Conservation (phyloP, 352 stramenopile genomes). For the Pythium rhizo-oryzae region DNA sequence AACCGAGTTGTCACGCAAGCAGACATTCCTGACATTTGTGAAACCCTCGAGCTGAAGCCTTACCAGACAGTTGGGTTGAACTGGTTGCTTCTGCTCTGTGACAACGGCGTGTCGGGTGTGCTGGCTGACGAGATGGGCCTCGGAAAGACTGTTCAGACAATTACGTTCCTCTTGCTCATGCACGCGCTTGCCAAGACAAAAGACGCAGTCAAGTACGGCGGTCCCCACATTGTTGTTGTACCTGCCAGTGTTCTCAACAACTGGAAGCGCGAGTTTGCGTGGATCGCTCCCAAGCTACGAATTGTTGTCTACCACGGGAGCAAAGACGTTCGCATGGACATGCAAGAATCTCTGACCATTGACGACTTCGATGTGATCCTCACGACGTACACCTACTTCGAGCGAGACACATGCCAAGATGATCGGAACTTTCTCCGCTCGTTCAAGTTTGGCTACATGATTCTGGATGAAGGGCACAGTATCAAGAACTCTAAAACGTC, state of each 20-base stretch:
- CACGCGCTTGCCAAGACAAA: conserved; percentile 46
- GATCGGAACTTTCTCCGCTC: conserved; percentile 80
- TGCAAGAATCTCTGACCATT: conserved; percentile 52
- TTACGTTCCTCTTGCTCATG: conserved; percentile 74
- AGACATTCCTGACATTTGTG: conserved; percentile 70
- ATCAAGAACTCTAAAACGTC: conserved; percentile 93
- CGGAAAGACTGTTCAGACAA: conserved; percentile 93
- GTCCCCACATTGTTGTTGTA: conserved; percentile 93
- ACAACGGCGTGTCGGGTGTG: conserved; percentile 82
- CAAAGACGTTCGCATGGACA: conserved; percentile 59
- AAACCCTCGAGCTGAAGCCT: conserved; percentile 79
- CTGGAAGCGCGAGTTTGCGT: conserved; percentile 92
- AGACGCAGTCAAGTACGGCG: conserved; percentile 31
- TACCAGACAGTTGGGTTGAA: conserved; percentile 88
- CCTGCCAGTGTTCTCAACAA: conserved; percentile 93
- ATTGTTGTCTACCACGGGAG: conserved; percentile 83
- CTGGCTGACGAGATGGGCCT: conserved; percentile 92
- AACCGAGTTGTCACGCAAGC: conserved; percentile 60
- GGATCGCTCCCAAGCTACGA: conserved; percentile 91
- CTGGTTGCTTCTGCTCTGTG: conserved; percentile 75
- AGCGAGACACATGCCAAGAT: conserved; percentile 82
- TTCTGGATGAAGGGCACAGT: conserved; percentile 92
- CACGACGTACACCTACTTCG: conserved; percentile 93
- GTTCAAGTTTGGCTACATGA: conserved; percentile 91
- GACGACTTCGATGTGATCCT: conserved; percentile 86